Evolutionary conservation across 352 stramenopile species (phyloP).

Genomic region (Phytophthora cactorum): DNA sequence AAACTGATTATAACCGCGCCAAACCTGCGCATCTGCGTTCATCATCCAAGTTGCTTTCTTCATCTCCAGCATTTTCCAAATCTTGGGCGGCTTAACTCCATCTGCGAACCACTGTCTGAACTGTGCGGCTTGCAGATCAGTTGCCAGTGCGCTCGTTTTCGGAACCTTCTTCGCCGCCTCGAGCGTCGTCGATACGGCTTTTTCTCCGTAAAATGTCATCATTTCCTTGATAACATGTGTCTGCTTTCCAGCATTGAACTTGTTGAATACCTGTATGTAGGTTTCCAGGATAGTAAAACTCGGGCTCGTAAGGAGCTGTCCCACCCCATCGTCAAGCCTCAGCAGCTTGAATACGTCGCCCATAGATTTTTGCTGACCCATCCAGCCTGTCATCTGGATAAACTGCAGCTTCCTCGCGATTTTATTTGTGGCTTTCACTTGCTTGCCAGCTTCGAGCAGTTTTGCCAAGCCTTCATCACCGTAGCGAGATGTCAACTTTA

Average conservation of each 20-base stretch:
- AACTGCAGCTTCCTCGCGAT: neutral
- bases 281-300: neutral
- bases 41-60: neutral
- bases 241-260: neutral
- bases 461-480: too few relatives aligned
- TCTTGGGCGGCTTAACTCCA: neutral
- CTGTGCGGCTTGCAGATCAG: neutral
- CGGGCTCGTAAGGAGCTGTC: neutral
- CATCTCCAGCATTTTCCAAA: neutral
- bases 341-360: neutral
- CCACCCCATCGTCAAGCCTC: neutral
- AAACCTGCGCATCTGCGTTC: neutral
- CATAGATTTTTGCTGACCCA: neutral
- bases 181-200: neutral
- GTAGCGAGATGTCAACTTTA: too few relatives aligned
- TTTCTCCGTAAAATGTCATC: neutral
- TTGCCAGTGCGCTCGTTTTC: neutral
- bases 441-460: too few relatives aligned
- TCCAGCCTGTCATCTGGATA: neutral
- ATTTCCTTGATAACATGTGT: neutral
- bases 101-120: neutral
- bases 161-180: neutral
- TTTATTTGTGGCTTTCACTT: too few relatives aligned
- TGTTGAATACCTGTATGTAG: neutral
- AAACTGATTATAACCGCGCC: neutral